Percentiles rank a stretch among this genome's conserved stretches.
phyloP scores from a whole-genome alignment of 768 basidiomycete species.

The Filobasidium floriforme region DNA sequence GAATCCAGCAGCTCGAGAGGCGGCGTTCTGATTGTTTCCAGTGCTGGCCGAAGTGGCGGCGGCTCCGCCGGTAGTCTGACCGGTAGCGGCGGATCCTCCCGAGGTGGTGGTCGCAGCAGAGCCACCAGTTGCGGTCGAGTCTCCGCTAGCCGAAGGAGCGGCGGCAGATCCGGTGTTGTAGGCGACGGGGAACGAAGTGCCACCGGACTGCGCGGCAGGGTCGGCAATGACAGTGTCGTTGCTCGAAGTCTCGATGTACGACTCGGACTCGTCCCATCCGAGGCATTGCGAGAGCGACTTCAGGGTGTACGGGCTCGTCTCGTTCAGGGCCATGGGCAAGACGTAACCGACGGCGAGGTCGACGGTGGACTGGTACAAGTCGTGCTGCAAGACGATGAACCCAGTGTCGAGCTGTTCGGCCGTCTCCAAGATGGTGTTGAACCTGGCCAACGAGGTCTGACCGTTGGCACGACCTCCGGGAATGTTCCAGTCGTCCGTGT shows the following conservation, averaged over 20 bases:
- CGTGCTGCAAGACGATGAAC: conserved; percentile 77
- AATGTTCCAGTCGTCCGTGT: conserved; percentile 76
- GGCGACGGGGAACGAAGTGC: conserved; percentile 35
- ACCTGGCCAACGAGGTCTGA: conserved; percentile 56
- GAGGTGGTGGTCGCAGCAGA: conserved; percentile 11
- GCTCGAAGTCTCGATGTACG: conserved; percentile 75
- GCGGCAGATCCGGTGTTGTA: conserved; percentile 7
- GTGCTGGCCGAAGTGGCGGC: conserved; percentile 15
- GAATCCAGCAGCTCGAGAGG: conserved; percentile 3
- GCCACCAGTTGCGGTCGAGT: conserved; percentile 21
- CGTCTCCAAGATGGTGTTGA: conserved; percentile 60
- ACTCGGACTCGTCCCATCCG: conserved; percentile 54
- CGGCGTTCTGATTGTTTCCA: conserved; percentile 3
- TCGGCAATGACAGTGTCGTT: conserved; percentile 48
- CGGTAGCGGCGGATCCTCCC: conserved; percentile 24
- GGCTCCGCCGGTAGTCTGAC: conserved; percentile 20
- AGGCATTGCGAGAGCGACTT: conserved; percentile 65
- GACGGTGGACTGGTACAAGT: conserved; percentile 75
- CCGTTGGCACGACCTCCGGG: conserved; percentile 59
- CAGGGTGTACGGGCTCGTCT: conserved; percentile 62
- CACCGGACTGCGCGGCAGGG: conserved; percentile 27
- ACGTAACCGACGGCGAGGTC: conserved; percentile 81
- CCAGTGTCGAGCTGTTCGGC: conserved; percentile 58
- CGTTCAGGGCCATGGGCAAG: conserved; percentile 66
- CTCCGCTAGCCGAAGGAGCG: conserved; percentile 5